Percentiles rank a stretch among this genome's conserved stretches.
These are phyloP conservation scores for Metarhizium rileyi DNA, from an alignment of 2,329 filamentous ascomycete species.

Conservation along the genomic window DNA sequence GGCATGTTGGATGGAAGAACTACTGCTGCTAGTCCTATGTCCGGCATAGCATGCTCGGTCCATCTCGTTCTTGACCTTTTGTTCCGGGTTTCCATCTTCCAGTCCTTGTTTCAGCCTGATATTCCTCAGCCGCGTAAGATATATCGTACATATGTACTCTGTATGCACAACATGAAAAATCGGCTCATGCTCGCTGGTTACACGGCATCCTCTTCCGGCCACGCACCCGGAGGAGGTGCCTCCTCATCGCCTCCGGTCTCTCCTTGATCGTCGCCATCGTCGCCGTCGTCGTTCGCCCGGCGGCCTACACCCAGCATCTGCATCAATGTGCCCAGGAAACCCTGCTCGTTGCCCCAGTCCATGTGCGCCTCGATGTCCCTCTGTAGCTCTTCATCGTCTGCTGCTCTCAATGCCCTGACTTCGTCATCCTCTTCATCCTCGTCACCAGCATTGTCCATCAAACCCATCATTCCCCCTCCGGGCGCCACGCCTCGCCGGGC, in stretches of 20 bases:
- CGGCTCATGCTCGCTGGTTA: not conserved
- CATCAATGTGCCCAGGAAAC: conserved; percentile 17
- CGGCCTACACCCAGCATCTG: conserved; percentile 15
- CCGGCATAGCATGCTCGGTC: too few relatives aligned
- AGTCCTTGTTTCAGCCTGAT: too few relatives aligned
- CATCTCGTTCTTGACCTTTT: too few relatives aligned
- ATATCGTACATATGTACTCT: too few relatives aligned
- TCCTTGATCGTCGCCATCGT: conserved; percentile 6
- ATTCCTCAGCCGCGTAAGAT: too few relatives aligned
- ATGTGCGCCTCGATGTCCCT: conserved; percentile 21
- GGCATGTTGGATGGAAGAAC: not conserved
- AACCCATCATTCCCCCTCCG: conserved; percentile 4
- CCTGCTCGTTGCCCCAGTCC: conserved; percentile 15
- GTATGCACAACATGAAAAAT: too few relatives aligned
- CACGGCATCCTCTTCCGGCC: conserved; percentile 20
- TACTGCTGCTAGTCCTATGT: too few relatives aligned
- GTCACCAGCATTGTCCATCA: conserved; percentile 2
- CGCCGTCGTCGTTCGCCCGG: conserved; percentile 5
- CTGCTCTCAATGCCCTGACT: conserved; percentile 13
- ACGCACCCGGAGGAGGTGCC: conserved; percentile 21
- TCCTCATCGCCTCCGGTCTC: conserved; percentile 6
- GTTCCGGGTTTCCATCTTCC: too few relatives aligned
- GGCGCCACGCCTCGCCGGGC: conserved; percentile 6
- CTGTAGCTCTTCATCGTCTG: conserved; percentile 23
- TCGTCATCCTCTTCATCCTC: conserved; percentile 19